Evolutionary conservation across 768 basidiomycete species (phyloP).

Genomic region (Melanogaster broomeanus): DNA sequence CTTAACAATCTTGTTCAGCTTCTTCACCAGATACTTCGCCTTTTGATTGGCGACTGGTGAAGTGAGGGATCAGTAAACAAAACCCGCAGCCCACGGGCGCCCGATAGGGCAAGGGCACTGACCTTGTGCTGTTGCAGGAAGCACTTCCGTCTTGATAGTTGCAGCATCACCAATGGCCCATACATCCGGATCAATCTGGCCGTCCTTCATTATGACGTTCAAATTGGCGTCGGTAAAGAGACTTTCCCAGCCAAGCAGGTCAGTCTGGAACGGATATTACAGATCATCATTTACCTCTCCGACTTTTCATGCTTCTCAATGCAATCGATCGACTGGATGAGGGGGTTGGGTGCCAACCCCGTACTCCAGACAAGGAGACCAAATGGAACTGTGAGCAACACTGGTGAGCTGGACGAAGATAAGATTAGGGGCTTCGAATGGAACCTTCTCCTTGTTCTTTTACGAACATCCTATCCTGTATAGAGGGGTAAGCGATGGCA

Average conservation of each 20-base stretch:
- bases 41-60: conserved; percentile 73
- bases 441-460: conserved; percentile 73
- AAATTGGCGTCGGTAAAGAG: conserved; percentile 57
- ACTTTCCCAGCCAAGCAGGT: conserved; percentile 25
- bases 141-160: conserved; percentile 50
- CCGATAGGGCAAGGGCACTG: conserved; percentile 14
- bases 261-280: conserved; percentile 26
- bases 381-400: conserved; percentile 57
- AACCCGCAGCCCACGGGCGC: conserved; percentile 22
- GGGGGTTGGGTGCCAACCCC: conserved; percentile 79
- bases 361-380: conserved; percentile 90
- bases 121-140: conserved; percentile 90
- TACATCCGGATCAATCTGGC: conserved; percentile 61
- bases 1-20: conserved; percentile 64
- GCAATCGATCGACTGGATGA: conserved; percentile 61
- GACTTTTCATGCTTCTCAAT: conserved; percentile 64
- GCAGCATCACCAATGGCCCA: conserved; percentile 85
- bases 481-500: conserved; percentile 5
- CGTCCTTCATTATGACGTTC: conserved; percentile 58
- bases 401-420: conserved; percentile 5
- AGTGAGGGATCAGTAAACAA: conserved; percentile 4
- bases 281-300: conserved; percentile 39
- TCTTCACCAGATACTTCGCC: conserved; percentile 64
- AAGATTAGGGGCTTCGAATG: conserved; percentile 2
- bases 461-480: conserved; percentile 65